Evolutionary conservation across 1,139 yeast genomes (phyloP).

Genomic region (Blastobotrys capitulatus): DNA sequence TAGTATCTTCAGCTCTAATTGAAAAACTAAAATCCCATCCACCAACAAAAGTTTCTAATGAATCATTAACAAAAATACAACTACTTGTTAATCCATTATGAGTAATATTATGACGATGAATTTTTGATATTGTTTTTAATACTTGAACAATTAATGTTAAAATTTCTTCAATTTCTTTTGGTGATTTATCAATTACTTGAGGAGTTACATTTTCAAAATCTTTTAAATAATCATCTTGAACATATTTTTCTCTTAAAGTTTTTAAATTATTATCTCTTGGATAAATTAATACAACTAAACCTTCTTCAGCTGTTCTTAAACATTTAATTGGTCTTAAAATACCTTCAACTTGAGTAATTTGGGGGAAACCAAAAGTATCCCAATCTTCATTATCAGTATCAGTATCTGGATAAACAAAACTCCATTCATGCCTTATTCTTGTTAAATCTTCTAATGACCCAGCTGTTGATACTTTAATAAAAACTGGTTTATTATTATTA

Average conservation of each 20-base stretch:
- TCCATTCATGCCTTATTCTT: conserved; percentile 29
- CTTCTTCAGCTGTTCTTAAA: conserved; percentile 18
- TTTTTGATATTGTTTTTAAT: conserved; percentile 35
- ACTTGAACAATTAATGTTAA: conserved; percentile 36
- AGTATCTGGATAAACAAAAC: conserved; percentile 22
- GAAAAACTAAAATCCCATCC: conserved; percentile 52
- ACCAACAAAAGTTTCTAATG: conserved; percentile 37
- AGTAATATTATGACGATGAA: conserved; percentile 44
- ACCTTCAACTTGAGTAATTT: conserved; percentile 20
- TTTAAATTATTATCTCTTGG: conserved; percentile 20
- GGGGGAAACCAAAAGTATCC: conserved; percentile 8
- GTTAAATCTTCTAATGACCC: conserved; percentile 28
- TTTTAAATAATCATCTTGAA: neutral
- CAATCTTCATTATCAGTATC: conserved; percentile 7
- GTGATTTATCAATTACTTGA: conserved; percentile 10
- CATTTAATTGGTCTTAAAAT: conserved; percentile 24
- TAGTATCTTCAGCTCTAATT: conserved; percentile 41
- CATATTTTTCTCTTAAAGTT: conserved; percentile 24
- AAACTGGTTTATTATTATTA: conserved; percentile 19
- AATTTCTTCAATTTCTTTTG: conserved; percentile 34
- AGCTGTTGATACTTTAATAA: conserved; percentile 23
- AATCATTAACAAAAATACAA: conserved; percentile 35
- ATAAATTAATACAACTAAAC: conserved; percentile 22
- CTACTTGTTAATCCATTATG: conserved; percentile 46
- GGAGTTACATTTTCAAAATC: neutral